Evolutionary conservation across 1,284 basidiomycete species (phyloP), one percentile per base, ranked within the genome.

Genomic region (Melampsora larici-populina): DNA sequence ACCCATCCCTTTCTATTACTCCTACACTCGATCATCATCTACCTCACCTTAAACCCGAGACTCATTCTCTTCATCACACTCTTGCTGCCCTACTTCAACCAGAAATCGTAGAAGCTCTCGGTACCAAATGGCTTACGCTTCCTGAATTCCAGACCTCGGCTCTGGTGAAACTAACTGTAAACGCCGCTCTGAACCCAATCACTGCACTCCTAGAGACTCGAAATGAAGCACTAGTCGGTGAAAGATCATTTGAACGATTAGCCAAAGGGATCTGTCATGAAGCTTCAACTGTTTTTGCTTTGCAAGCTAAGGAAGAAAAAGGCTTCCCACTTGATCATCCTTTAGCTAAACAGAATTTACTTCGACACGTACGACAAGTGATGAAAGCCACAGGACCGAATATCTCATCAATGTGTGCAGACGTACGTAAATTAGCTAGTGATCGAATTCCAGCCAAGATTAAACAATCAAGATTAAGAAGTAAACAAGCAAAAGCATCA

Each of bases 181-280:
- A 97, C 83, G 87, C 90, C 17, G 88, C 90, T 81, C 89, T 98
- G 84, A 96, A 97, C 82, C 90, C 95, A 0, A 86, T 98, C 79
- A 93, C 94, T 0, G 92, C 93, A 0, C 84, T 97, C 21, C 86
- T 93, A 79, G 88, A 89, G 64, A 91, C 93, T 81, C 87, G 88
- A 74, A 97, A 97, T 81, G 94, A 93, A 24, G 88, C 90, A 0
- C 83, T 86, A n/a, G 81, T 82, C 72, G 82, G 81, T 26, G 81
- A 81, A 18, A 78, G 78, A 40, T 69, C 81, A 17, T 82, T 84
- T 0, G 68, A 80, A 31, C 46, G 43, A 13, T 33, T 82, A 3
- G 79, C 80, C 58, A 58, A 72, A 8, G 66, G 65, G 6, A 80
- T 84, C 15, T 80, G 81, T 65, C 17, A 69, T 15, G 83, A 84